Evolutionary conservation across 352 stramenopile species (phyloP).

Genomic region (Phytophthora ramorum): DNA sequence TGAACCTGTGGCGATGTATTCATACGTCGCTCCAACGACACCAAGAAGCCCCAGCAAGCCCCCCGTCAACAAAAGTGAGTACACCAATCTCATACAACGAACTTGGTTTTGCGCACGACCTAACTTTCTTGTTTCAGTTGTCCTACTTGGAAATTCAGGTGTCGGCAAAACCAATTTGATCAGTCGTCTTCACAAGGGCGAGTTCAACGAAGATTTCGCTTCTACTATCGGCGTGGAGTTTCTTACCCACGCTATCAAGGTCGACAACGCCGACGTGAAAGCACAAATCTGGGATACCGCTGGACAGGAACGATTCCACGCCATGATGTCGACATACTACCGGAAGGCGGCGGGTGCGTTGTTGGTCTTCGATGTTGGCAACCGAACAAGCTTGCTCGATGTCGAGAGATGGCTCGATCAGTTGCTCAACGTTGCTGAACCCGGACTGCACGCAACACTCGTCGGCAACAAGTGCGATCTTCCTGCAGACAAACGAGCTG

Average conservation of each 20-base stretch:
- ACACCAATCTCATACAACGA: not conserved
- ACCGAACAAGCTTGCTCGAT: slow-evolving; percentile 58
- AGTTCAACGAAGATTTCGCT: slow-evolving; percentile 86
- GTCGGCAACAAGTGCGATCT: slow-evolving; percentile 85
- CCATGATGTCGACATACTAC: slow-evolving; percentile 92
- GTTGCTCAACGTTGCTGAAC: slow-evolving; percentile 74
- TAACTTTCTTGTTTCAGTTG: slow-evolving; percentile 39
- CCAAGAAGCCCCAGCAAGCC: slow-evolving; percentile 48
- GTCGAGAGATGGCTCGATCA: slow-evolving; percentile 80
- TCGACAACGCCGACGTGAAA: slow-evolving; percentile 78
- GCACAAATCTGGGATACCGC: slow-evolving; percentile 92
- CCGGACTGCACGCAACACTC: slow-evolving; percentile 68
- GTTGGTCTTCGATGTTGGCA: slow-evolving; percentile 81
- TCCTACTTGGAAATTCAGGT: slow-evolving; percentile 85
- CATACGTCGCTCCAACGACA: slow-evolving; percentile 24
- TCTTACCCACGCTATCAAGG: slow-evolving; percentile 79
- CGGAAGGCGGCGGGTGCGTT: slow-evolving; percentile 79
- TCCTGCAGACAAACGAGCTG: slow-evolving; percentile 42
- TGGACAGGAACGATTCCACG: slow-evolving; percentile 86
- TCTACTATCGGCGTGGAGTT: slow-evolving; percentile 91
- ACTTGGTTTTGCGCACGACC: not conserved
- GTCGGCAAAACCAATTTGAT: slow-evolving; percentile 91
- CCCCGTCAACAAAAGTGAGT: slow-evolving; percentile 72
- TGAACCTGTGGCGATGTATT: slow-evolving; percentile 30
- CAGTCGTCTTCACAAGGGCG: slow-evolving; percentile 78